Base-by-base conservation (phyloP, 2,329 filamentous ascomycete genomes). In the Cladosporium sp. region DNA sequence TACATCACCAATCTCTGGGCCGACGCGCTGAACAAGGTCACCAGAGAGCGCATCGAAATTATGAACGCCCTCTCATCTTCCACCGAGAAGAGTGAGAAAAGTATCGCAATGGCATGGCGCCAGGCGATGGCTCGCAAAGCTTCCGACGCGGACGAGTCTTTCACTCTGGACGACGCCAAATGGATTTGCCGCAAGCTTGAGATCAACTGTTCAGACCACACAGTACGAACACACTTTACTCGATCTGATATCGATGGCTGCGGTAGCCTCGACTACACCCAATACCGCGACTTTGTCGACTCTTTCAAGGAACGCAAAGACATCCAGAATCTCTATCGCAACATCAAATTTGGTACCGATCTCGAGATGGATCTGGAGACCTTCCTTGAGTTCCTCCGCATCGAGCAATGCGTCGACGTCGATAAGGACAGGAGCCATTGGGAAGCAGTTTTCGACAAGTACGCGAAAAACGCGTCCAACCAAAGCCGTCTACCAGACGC, bases 121-220 rank as follows among this genome's bases (percentile, higher is more conserved):
- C 83, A 80, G 39, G 89, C 95, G 66, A 93, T 95, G 82, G 76
- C 79, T 24, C 84, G 84, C 62, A 79, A 86, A 50, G 79, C 78
- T 6, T 72, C 69, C 45, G 68, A 73, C 7, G 82, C 82, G 22
- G 80, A 85, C 6, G 86, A 90, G 60, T 81, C 80, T 48, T 82
- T 97, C 47, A 85, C 92, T 58, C 82, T 95, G 48, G 76, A 78
- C 13, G 88, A 87, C 9, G 85, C 96, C 24, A 86, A 91, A 65
- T 84, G 85, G 53, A 78, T 97, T 12, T 97, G 93, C 71, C 86
- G 87, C 54, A 91, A 86, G 62, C 76, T 97, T 41, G 91, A 97
- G 67, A 96, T 99, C 61, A 91, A 96, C 68, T 89, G 88, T 62
- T 87, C 89, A 2, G 82, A 85, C 54, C 80, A 82, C 49, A 85